Percentiles rank a stretch among this genome's conserved stretches.
phyloP scores from a whole-genome alignment of 164 flowering plant genomes.

The Vitis riparia region DNA sequence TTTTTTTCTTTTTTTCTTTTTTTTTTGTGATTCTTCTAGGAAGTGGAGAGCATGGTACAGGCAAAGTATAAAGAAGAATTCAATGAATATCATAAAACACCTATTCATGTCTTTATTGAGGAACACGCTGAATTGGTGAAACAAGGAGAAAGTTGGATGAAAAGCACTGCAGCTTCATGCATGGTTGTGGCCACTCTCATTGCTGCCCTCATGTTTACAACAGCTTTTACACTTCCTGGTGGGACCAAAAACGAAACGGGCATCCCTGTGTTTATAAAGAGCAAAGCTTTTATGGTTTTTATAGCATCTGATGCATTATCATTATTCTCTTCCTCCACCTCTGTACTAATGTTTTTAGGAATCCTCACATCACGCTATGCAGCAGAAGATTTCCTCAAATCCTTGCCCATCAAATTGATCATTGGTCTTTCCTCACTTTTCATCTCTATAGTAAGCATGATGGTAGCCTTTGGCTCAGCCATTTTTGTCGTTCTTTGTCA shows the following conservation, averaged over 20 bases:
- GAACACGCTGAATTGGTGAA: slow-evolving; percentile 10
- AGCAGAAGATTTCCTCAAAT: slow-evolving; percentile 24
- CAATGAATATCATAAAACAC: slow-evolving; percentile 11
- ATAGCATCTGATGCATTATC: slow-evolving; percentile 22
- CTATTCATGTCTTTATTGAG: too few relatives aligned
- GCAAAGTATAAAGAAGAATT: neutral
- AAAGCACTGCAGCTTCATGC: slow-evolving; percentile 21
- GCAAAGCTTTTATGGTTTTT: slow-evolving; percentile 8
- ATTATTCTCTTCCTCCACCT: slow-evolving; percentile 21
- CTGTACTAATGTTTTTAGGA: slow-evolving; percentile 22
- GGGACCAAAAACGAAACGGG: slow-evolving; percentile 13
- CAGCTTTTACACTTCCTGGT: slow-evolving; percentile 23
- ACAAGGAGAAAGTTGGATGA: slow-evolving; percentile 25
- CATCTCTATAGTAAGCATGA: slow-evolving; percentile 25
- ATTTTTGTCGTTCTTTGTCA: slow-evolving; percentile 4
- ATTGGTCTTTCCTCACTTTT: slow-evolving; percentile 22
- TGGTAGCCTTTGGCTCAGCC: slow-evolving; percentile 15
- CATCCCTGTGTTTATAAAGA: slow-evolving; percentile 3
- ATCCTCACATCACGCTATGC: slow-evolving; percentile 20
- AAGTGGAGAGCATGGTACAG: neutral
- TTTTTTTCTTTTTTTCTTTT: too few relatives aligned
- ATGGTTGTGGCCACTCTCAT: slow-evolving; percentile 25
- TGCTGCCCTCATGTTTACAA: slow-evolving; percentile 25
- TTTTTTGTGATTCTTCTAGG: neutral
- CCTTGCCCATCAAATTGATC: slow-evolving; percentile 19